These are phyloP conservation scores for Rhododendron henanense DNA, from an alignment of 148 eudicot genomes.

Conservation along the genomic window DNA sequence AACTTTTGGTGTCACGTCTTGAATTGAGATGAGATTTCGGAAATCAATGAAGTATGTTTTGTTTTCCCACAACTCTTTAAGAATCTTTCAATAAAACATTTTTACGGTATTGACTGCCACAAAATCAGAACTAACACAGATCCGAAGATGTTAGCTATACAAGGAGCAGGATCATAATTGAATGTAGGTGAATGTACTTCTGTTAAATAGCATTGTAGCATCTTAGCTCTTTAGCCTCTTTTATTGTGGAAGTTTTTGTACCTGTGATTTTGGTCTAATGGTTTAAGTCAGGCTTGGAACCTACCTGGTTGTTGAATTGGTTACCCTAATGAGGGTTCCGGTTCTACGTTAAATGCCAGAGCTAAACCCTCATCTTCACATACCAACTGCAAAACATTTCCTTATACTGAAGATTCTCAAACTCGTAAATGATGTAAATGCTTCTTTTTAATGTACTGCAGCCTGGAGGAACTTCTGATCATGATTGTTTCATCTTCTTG, in stretches of 20 bases:
- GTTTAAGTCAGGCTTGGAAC: not conserved
- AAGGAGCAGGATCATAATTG: not conserved
- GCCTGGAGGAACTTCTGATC: not conserved
- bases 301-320: not conserved
- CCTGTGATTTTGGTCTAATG: not conserved
- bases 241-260: not conserved
- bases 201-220: not conserved
- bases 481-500: conserved; percentile 12
- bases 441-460: not conserved
- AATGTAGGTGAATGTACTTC: not conserved
- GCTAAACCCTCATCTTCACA: not conserved
- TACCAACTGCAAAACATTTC: not conserved
- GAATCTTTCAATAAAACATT: not conserved
- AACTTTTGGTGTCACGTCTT: not conserved
- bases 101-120: not conserved
- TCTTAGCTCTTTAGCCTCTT: not conserved
- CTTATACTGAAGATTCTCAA: not conserved
- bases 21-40: too few relatives aligned
- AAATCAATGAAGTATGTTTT: not conserved
- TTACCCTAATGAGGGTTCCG: not conserved
- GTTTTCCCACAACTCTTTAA: not conserved
- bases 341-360: not conserved
- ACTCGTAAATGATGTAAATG: not conserved
- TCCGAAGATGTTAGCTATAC: not conserved
- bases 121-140: not conserved